Conservation (phyloP, 2,329 filamentous ascomycete species). For the Gaeumannomyces sp. region DNA sequence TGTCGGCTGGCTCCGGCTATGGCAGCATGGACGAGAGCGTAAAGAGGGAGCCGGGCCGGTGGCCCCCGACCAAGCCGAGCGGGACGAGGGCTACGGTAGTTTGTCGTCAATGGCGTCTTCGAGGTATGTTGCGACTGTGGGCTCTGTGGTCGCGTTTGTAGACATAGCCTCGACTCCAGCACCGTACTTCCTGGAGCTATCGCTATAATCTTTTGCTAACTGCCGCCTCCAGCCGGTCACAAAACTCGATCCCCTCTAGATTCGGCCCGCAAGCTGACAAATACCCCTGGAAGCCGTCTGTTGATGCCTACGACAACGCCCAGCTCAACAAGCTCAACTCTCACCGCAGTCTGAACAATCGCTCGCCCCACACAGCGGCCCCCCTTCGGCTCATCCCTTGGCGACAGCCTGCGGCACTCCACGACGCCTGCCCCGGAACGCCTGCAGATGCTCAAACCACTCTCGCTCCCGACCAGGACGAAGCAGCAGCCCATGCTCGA, state of each 20-base stretch:
- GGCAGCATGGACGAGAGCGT: slow-evolving; percentile 5
- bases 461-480: slow-evolving; percentile 41
- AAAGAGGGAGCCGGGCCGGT: slow-evolving; percentile 10
- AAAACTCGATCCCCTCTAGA: slow-evolving; percentile 35
- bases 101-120: slow-evolving; percentile 27
- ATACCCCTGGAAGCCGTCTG: slow-evolving; percentile 40
- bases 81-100: slow-evolving; percentile 27
- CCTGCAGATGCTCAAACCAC: slow-evolving; percentile 35
- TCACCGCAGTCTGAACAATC: slow-evolving; percentile 36
- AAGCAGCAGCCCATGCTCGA: slow-evolving; percentile 36
- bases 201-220: too few relatives aligned
- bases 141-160: too few relatives aligned
- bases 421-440: slow-evolving; percentile 16
- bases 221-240: slow-evolving; percentile 13
- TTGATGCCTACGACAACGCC: slow-evolving; percentile 41
- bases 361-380: slow-evolving; percentile 38
- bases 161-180: slow-evolving; percentile 15
- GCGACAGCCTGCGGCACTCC: slow-evolving; percentile 23
- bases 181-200: neutral
- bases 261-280: slow-evolving; percentile 46
- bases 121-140: slow-evolving; percentile 22
- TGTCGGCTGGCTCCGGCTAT: slow-evolving; percentile 8
- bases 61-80: slow-evolving; percentile 9
- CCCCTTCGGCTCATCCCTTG: slow-evolving; percentile 36
- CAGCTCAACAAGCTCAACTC: slow-evolving; percentile 52